phyloP scores from a whole-genome alignment of 352 stramenopile genomes.

The Hyaloperonospora brassicae region DNA sequence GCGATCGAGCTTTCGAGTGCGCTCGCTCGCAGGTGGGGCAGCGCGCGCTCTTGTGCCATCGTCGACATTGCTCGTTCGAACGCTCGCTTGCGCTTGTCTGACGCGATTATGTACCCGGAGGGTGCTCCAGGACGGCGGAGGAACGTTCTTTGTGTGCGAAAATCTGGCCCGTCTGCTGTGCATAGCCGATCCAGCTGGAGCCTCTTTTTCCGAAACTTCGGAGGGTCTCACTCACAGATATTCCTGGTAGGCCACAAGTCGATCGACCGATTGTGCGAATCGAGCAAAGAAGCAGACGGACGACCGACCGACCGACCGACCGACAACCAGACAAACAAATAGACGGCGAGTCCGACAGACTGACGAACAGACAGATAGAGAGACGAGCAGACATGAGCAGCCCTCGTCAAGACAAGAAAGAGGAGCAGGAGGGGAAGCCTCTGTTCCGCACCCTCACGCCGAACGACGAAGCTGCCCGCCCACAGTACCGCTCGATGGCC shows the following conservation, averaged over 20 bases:
- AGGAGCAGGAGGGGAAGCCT: constrained; percentile 72
- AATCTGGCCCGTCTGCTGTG: constrained; percentile 3
- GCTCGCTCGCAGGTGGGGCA: not conserved
- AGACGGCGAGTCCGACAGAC: not conserved
- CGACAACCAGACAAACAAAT: constrained; percentile 1
- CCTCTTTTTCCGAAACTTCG: constrained; percentile 10
- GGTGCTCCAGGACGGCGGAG: constrained; percentile 9
- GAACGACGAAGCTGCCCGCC: constrained; percentile 38
- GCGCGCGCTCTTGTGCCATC: not conserved
- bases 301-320: too few species aligned
- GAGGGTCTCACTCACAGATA: constrained; percentile 26
- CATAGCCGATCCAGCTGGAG: constrained; percentile 6
- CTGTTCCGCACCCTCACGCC: constrained; percentile 33
- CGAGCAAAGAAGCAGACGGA: not conserved
- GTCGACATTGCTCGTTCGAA: not conserved
- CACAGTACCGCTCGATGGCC: constrained; percentile 57
- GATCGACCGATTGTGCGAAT: not conserved
- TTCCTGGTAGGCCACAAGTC: constrained; percentile 11
- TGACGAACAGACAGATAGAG: not conserved
- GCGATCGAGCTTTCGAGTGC: not conserved
- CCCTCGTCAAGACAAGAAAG: constrained; percentile 23
- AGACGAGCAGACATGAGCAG: constrained; percentile 18
- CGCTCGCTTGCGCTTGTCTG: too few species aligned
- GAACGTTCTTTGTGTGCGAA: constrained; percentile 11
- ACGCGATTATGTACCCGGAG: not conserved